Evolutionary conservation across 2,329 filamentous ascomycete genomes (phyloP).

Genomic region (Pseudopyrenochaeta lycopersici): DNA sequence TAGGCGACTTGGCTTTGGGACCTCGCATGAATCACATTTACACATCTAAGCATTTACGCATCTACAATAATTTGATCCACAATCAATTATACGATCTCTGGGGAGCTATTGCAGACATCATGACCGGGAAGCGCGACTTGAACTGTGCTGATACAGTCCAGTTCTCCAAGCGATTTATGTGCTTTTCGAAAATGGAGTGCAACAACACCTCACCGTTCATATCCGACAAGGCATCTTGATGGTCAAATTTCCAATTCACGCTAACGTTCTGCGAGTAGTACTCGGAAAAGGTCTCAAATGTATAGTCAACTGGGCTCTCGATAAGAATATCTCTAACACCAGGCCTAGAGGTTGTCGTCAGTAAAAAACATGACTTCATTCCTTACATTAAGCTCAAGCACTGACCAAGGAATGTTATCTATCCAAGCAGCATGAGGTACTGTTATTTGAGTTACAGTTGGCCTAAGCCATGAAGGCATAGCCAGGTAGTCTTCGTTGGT

Average conservation of each 20-base stretch:
- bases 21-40: too few relatives aligned
- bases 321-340: conserved; percentile 28
- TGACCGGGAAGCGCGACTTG: conserved; percentile 26
- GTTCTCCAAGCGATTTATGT: conserved; percentile 32
- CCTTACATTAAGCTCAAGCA: too few relatives aligned
- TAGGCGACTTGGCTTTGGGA: too few relatives aligned
- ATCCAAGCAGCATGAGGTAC: conserved; percentile 31
- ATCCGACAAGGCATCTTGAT: conserved; percentile 20
- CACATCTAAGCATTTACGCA: too few relatives aligned
- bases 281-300: conserved; percentile 31
- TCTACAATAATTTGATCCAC: too few relatives aligned
- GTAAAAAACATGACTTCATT: too few relatives aligned
- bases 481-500: conserved; percentile 25
- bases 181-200: conserved; percentile 37
- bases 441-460: conserved; percentile 23
- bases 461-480: conserved; percentile 35
- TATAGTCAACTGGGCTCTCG: conserved; percentile 23
- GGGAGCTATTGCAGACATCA: too few relatives aligned
- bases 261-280: conserved; percentile 28
- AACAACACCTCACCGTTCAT: conserved; percentile 16
- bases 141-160: conserved; percentile 30
- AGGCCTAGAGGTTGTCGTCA: too few relatives aligned
- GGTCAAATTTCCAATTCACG: conserved; percentile 33
- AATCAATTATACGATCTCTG: too few relatives aligned
- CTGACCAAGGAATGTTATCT: conserved; percentile 32